phyloP scores from a whole-genome alignment of 306 rosid genomes.

The Pyrus communis region DNA sequence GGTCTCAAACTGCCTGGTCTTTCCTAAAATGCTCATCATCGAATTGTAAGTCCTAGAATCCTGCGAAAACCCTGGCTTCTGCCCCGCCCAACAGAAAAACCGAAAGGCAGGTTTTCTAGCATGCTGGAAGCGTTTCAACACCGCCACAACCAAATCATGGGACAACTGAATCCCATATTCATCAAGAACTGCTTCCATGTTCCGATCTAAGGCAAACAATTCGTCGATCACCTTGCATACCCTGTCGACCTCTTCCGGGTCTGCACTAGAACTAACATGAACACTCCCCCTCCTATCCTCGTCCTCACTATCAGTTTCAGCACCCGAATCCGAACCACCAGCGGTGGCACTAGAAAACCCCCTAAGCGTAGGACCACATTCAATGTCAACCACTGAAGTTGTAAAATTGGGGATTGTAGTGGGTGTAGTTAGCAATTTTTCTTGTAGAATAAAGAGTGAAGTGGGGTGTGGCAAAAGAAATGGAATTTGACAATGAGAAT shows the following conservation, averaged over 20 bases:
- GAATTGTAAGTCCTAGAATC: conserved; percentile 57
- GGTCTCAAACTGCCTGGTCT: conserved; percentile 86
- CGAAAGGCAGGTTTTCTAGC: conserved; percentile 87
- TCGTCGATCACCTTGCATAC: conserved; percentile 85
- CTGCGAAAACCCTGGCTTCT: conserved; percentile 53
- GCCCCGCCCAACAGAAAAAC: conserved; percentile 85
- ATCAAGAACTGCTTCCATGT: conserved; percentile 90
- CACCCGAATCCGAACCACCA: conserved; percentile 27
- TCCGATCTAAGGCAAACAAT: conserved; percentile 84
- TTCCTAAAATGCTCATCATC: conserved; percentile 73
- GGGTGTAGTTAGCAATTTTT: conserved; percentile 34
- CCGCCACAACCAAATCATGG: conserved; percentile 68
- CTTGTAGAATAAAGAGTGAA: conserved; percentile 55
- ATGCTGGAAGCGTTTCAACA: conserved; percentile 66
- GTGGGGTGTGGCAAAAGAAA: conserved; percentile 74
- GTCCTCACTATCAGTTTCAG: conserved; percentile 29
- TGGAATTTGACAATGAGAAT: conserved; percentile 67
- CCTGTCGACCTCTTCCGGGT: conserved; percentile 50
- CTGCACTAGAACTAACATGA: conserved; percentile 30
- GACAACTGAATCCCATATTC: conserved; percentile 54
- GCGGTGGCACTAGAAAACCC: conserved; percentile 25
- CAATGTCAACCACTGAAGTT: neutral
- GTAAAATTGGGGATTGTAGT: neutral
- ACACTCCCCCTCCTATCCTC: conserved; percentile 10
- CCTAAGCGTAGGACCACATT: neutral